These are phyloP conservation scores for Medicago ruthenica DNA, from an alignment of 306 rosid species.

Conservation along the genomic window DNA sequence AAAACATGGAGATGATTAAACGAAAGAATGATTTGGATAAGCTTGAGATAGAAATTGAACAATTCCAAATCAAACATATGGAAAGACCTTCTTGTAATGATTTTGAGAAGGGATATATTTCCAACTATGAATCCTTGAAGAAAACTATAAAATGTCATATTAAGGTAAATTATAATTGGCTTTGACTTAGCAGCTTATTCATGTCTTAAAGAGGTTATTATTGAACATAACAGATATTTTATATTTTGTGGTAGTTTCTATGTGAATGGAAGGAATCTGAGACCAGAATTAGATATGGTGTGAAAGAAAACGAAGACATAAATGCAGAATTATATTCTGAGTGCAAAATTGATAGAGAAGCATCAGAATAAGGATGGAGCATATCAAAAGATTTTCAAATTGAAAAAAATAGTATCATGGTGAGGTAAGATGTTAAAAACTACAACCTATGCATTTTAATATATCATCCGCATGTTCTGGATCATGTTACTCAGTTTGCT, in stretches of 20 bases:
- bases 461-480: no score
- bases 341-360: slow-evolving; percentile 30
- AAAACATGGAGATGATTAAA: background rate
- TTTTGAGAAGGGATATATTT: background rate
- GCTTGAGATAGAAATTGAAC: slow-evolving; percentile 34
- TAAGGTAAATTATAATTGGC: slow-evolving; percentile 3
- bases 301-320: slow-evolving; percentile 3
- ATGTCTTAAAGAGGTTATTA: background rate
- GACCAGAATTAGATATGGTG: background rate
- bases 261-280: background rate
- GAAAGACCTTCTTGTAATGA: slow-evolving; percentile 32
- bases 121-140: slow-evolving; percentile 1
- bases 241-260: background rate
- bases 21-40: slow-evolving; percentile 14
- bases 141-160: slow-evolving; percentile 28
- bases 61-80: slow-evolving; percentile 19
- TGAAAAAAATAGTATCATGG: slow-evolving; percentile 23
- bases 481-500: no score
- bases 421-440: no score
- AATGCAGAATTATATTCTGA: background rate
- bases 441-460: no score
- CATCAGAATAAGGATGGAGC: slow-evolving; percentile 32
- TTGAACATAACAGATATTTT: background rate
- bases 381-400: slow-evolving; percentile 31
- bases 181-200: background rate